Percentiles rank a stretch among this genome's conserved stretches.
Conservation (phyloP, 164 flowering plant genomes). For the Cinnamomum micranthum region DNA sequence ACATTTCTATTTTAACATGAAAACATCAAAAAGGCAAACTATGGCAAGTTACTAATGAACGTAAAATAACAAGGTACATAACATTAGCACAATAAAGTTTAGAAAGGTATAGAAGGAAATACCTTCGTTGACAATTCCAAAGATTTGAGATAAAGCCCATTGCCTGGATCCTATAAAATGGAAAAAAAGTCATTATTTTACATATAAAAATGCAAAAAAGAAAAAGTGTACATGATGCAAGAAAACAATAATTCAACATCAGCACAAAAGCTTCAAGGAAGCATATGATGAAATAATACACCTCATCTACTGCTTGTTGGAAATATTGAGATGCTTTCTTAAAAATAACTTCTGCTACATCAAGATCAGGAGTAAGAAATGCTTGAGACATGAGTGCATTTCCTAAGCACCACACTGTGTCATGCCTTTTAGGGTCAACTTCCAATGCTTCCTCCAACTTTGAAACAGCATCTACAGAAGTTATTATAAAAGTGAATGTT, state of each 20-base stretch:
- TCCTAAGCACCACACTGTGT: slow-evolving; percentile 79
- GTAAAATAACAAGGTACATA: background rate
- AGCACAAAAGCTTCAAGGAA: background rate
- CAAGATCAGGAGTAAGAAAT: slow-evolving; percentile 65
- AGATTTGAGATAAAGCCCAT: slow-evolving; percentile 69
- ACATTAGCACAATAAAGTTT: background rate
- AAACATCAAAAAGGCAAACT: background rate
- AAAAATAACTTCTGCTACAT: slow-evolving; percentile 51
- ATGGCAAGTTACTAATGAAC: background rate
- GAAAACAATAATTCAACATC: background rate
- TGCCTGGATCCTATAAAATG: slow-evolving; percentile 64
- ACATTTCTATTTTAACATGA: background rate
- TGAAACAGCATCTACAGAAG: slow-evolving; percentile 48
- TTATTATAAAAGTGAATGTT: background rate
- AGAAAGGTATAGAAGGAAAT: slow-evolving; percentile 3
- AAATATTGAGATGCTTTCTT: slow-evolving; percentile 58
- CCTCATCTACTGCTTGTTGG: slow-evolving; percentile 70
- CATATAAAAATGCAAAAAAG: background rate
- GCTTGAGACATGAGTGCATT: slow-evolving; percentile 81
- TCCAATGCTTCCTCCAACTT: slow-evolving; percentile 81
- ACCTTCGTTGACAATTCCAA: slow-evolving; percentile 75
- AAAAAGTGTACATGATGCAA: background rate
- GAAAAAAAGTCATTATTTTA: background rate
- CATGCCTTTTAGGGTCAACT: slow-evolving; percentile 62
- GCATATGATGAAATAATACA: slow-evolving; percentile 12